Conservation (phyloP, 352 stramenopile genomes). For the Ophiocytium majus region DNA sequence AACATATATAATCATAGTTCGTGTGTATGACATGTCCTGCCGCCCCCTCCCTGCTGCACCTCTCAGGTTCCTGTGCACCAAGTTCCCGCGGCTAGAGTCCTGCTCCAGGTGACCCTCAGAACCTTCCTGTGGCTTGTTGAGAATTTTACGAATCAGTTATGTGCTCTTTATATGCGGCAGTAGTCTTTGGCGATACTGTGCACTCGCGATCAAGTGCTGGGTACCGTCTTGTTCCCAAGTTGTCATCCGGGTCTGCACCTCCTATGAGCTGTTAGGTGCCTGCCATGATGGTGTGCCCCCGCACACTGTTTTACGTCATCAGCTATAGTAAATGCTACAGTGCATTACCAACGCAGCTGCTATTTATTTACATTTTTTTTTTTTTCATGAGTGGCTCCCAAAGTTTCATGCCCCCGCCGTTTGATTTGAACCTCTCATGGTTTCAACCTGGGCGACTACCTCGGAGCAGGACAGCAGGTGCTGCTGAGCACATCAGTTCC, state of each 20-base stretch:
- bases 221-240: too few species aligned
- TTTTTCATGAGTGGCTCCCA: too few species aligned
- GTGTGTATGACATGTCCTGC: neutral
- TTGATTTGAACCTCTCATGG: too few species aligned
- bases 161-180: neutral
- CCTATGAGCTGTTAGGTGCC: neutral
- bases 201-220: too few species aligned
- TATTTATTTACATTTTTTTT: neutral
- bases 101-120: neutral
- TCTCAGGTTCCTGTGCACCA: neutral
- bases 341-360: too few species aligned
- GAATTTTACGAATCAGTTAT: neutral
- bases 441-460: too few species aligned
- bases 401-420: too few species aligned
- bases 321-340: too few species aligned
- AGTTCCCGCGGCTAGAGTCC: neutral
- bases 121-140: neutral
- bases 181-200: neutral
- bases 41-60: neutral
- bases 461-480: too few species aligned
- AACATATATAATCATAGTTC: neutral
- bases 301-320: neutral
- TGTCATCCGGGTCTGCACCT: neutral
- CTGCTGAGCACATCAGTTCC: too few species aligned
- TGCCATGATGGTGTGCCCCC: neutral